Evolutionary conservation across 2,329 filamentous ascomycete species (phyloP).

Genomic region (Fusarium longipes): DNA sequence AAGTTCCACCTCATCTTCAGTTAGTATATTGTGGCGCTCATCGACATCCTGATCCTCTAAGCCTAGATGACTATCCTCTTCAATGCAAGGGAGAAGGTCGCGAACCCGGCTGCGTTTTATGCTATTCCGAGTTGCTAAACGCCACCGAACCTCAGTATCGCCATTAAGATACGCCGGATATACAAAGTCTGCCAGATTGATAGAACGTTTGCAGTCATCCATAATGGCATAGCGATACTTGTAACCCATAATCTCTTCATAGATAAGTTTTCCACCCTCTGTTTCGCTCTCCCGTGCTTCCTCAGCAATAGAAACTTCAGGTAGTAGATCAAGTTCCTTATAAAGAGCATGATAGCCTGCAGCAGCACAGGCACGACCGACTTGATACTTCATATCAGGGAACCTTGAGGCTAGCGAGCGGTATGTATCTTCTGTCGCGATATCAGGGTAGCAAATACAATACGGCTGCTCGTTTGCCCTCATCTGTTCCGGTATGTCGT

Average conservation of each 20-base stretch:
- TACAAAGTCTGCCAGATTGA: not conserved
- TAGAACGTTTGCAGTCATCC: not conserved
- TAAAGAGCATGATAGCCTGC: constrained; percentile 10
- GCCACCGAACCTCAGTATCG: constrained; percentile 17
- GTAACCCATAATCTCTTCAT: constrained; percentile 8
- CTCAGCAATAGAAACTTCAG: constrained; percentile 19
- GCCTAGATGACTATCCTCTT: constrained; percentile 12
- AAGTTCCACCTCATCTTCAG: not conserved
- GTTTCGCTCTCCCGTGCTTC: constrained; percentile 14
- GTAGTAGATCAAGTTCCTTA: constrained; percentile 6
- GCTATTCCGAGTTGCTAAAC: not conserved
- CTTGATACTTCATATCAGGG: constrained; percentile 13
- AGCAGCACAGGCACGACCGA: constrained; percentile 19
- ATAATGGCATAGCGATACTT: constrained; percentile 10
- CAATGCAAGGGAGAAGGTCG: constrained; percentile 8
- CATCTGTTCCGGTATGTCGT: constrained; percentile 1
- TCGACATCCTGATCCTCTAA: not conserved
- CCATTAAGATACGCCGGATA: constrained; percentile 10
- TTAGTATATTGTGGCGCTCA: not conserved
- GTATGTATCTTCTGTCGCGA: constrained; percentile 12
- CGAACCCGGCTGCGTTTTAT: accelerated
- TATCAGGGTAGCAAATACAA: constrained; percentile 19
- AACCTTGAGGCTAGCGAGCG: not conserved
- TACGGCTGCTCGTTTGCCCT: constrained; percentile 1
- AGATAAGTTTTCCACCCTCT: constrained; percentile 6